Percentiles rank a stretch among this genome's conserved stretches.
These are phyloP conservation scores for Dimargaris xerosporica DNA, from an alignment of 192 early-diverging fungal species.

Conservation along the genomic window DNA sequence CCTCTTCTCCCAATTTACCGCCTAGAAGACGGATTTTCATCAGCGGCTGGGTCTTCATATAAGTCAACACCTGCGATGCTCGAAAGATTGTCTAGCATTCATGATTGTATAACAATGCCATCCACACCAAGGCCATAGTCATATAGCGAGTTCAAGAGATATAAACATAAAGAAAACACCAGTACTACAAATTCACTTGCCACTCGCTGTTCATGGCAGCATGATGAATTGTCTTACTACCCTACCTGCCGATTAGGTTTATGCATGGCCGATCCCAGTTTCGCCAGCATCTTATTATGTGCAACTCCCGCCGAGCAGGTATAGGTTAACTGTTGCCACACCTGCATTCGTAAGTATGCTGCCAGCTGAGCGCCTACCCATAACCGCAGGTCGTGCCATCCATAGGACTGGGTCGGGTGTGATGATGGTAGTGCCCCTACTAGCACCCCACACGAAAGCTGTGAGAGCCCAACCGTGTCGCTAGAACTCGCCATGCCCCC, in stretches of 20 bases:
- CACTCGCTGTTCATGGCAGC: too few species aligned
- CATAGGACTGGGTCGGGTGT: constrained; percentile 17
- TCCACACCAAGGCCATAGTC: too few species aligned
- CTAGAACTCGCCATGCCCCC: too few species aligned
- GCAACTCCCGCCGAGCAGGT: constrained; percentile 39
- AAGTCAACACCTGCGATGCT: constrained; percentile 30
- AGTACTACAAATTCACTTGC: too few species aligned
- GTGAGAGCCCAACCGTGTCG: too few species aligned
- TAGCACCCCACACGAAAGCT: not conserved
- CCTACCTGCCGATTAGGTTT: constrained; percentile 71
- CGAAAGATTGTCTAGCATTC: constrained; percentile 70
- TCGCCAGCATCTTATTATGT: constrained; percentile 74
- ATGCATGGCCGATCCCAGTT: constrained; percentile 67
- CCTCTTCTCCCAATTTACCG: constrained; percentile 63
- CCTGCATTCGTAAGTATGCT: constrained; percentile 35
- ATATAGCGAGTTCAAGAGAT: too few species aligned
- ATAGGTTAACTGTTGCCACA: not conserved
- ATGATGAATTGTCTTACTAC: too few species aligned
- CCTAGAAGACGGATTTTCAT: constrained; percentile 72
- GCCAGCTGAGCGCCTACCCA: constrained; percentile 54
- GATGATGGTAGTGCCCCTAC: not conserved
- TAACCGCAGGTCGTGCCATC: constrained; percentile 69
- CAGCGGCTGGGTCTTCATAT: constrained; percentile 51
- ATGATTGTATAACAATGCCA: too few species aligned
- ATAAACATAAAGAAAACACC: too few species aligned